Evolutionary conservation across 2,329 filamentous ascomycete species (phyloP), one percentile per base, ranked within the genome.

Genomic region (Aspergillus sp.): DNA sequence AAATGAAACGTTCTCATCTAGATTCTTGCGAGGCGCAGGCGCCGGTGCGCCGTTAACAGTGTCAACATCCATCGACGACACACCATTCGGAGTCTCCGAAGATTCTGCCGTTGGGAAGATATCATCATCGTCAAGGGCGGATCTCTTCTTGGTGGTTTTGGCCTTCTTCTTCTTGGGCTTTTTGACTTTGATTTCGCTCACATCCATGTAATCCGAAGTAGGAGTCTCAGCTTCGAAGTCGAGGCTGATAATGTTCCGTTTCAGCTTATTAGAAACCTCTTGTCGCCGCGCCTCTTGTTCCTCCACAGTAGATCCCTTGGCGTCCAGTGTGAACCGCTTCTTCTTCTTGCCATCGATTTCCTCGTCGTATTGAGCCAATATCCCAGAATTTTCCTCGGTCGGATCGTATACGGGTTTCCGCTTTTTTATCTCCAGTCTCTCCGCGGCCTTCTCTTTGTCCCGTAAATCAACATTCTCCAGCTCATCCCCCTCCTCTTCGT

Each of bases 311-410:
- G 85, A 87, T 3, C 92, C 93, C 60, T 87, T 83, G 2, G 87
- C 87, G 72, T 96, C 91, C 15, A 99, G 80, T 0, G 90, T 96
- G 67, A 99, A 99, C 23, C 84, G 84, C 72, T 96, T 96, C 56
- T 83, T 80, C 77, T 96, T 95, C 76, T 96, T 96, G 55, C 92
- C 92, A 37, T 89, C 85, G 53, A 97, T 96, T 69, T 96, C 93
- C 63, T 98, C 95, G 67, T 98, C 95, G 70, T 99, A 99, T 66
- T 99, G 93, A 14, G 90, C 86, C 43, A 99, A 78, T 23, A 99
- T 86, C 17, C 82, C 82, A 57, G 87, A 80, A 12, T 84, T 88
- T 23, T 83, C 83, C 27, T 89, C 88, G 35, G 88, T 88, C 0
- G 93, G 93, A 67, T 99, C 91, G 73, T 99, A 99, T 1, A 87